Percentiles rank a stretch among this genome's conserved stretches.
Conservation (phyloP, 441 rosid genomes). For the Gossypium schwendimanii region DNA sequence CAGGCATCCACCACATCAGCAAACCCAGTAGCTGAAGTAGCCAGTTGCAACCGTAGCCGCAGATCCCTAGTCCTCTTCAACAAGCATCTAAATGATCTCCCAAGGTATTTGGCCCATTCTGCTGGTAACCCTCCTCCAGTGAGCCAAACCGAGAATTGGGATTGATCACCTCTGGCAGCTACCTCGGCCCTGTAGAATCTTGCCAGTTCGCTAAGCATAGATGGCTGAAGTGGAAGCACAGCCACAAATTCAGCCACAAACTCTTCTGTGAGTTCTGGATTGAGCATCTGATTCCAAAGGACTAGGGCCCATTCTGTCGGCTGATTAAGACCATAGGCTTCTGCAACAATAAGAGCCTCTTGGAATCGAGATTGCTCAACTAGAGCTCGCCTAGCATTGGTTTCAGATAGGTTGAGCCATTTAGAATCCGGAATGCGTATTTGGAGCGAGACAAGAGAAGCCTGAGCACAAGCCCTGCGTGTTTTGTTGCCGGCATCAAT, state of each 20-base stretch:
- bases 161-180: slow-evolving; percentile 92
- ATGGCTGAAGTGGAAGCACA: slow-evolving; percentile 83
- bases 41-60: slow-evolving; percentile 70
- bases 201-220: slow-evolving; percentile 85
- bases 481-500: slow-evolving; percentile 97
- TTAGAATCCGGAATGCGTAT: slow-evolving; percentile 92
- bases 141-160: slow-evolving; percentile 94
- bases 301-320: slow-evolving; percentile 92
- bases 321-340: slow-evolving; percentile 93
- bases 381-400: slow-evolving; percentile 79
- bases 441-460: slow-evolving; percentile 94
- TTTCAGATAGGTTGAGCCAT: slow-evolving; percentile 82
- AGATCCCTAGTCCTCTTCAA: slow-evolving; percentile 82
- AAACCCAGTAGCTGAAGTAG: slow-evolving; percentile 76
- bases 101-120: slow-evolving; percentile 92
- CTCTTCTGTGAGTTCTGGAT: slow-evolving; percentile 80
- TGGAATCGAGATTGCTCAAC: slow-evolving; percentile 92
- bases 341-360: slow-evolving; percentile 94
- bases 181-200: slow-evolving; percentile 82
- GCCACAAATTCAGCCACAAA: slow-evolving; percentile 93
- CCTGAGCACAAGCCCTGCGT: slow-evolving; percentile 75
- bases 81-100: slow-evolving; percentile 85
- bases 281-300: slow-evolving; percentile 95
- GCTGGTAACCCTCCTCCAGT: slow-evolving; percentile 90
- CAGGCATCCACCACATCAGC: slow-evolving; percentile 59